Conservation (phyloP, 768 basidiomycete species). For the Tephrocybe sp. region DNA sequence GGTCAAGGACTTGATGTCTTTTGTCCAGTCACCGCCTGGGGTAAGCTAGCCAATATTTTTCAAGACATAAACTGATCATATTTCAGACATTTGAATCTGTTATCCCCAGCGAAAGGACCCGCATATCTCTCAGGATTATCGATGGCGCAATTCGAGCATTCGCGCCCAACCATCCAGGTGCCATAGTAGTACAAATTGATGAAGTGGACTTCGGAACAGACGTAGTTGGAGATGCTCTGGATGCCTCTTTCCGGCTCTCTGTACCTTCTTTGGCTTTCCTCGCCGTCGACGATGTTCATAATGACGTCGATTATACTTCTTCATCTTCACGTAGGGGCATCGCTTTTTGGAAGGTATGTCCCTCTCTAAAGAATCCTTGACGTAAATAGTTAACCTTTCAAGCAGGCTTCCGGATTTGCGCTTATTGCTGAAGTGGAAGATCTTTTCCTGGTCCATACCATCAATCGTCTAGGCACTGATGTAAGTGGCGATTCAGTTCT, state of each 20-base stretch:
- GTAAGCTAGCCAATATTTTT: constrained; percentile 45
- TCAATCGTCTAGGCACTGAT: constrained; percentile 32
- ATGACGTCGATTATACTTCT: constrained; percentile 24
- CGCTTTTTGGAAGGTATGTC: constrained; percentile 67
- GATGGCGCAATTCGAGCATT: constrained; percentile 68
- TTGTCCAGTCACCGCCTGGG: constrained; percentile 84
- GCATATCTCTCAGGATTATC: constrained; percentile 58
- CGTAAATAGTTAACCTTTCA: background rate
- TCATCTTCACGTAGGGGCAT: constrained; percentile 32
- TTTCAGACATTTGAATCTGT: constrained; percentile 86
- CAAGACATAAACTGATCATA: background rate
- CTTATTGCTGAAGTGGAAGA: constrained; percentile 59
- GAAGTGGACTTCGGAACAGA: constrained; percentile 72
- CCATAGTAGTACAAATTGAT: constrained; percentile 65
- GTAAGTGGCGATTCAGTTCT: constrained; percentile 26
- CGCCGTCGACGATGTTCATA: constrained; percentile 33
- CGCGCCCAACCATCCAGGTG: constrained; percentile 60
- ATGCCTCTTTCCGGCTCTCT: constrained; percentile 50
- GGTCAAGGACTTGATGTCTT: constrained; percentile 58
- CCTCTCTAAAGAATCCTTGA: background rate
- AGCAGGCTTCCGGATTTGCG: constrained; percentile 69
- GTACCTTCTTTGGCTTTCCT: constrained; percentile 52
- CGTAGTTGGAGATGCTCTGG: constrained; percentile 64
- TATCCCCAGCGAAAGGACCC: constrained; percentile 85
- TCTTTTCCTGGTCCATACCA: constrained; percentile 39